Evolutionary conservation across 306 rosid genomes (phyloP).

Genomic region (Cucurbita argyrosperma): DNA sequence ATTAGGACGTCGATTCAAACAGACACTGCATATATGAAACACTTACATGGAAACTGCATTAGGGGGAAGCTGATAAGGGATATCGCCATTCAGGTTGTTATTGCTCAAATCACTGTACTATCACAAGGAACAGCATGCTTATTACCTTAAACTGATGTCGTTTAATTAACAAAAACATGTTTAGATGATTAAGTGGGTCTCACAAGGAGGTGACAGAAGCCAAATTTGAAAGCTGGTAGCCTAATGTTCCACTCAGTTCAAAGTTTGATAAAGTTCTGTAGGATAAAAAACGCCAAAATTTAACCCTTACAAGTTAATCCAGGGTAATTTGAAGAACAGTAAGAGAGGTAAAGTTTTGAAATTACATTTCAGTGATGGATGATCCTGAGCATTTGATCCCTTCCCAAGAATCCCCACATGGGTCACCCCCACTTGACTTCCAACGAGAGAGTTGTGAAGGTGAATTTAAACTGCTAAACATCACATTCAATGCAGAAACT

Average conservation of each 20-base stretch:
- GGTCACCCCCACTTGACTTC: constrained; percentile 80
- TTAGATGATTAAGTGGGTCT: constrained; percentile 23
- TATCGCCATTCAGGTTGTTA: constrained; percentile 60
- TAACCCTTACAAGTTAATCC: neutral
- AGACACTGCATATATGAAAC: neutral
- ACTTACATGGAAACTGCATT: constrained; percentile 53
- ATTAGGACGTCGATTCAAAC: neutral
- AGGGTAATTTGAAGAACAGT: neutral
- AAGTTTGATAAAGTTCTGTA: constrained; percentile 48
- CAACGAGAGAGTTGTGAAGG: constrained; percentile 47
- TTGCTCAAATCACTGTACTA: constrained; percentile 93
- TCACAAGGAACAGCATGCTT: constrained; percentile 25
- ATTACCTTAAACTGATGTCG: constrained; percentile 18
- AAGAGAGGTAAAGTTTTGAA: neutral
- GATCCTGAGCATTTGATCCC: constrained; percentile 70
- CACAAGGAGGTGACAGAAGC: constrained; percentile 67
- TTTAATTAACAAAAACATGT: constrained; percentile 2
- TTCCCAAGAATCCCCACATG: constrained; percentile 73
- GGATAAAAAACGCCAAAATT: neutral
- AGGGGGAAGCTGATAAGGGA: constrained; percentile 94
- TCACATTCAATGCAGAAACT: constrained; percentile 69
- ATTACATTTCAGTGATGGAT: constrained; percentile 78
- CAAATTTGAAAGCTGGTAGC: constrained; percentile 65
- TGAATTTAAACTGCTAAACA: constrained; percentile 56
- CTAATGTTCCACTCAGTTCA: constrained; percentile 62